A percentile compares a stretch with the other conserved stretches of the same genome.
phyloP scores from a whole-genome alignment of 257 asterid genomes.

The Henckelia pumila region DNA sequence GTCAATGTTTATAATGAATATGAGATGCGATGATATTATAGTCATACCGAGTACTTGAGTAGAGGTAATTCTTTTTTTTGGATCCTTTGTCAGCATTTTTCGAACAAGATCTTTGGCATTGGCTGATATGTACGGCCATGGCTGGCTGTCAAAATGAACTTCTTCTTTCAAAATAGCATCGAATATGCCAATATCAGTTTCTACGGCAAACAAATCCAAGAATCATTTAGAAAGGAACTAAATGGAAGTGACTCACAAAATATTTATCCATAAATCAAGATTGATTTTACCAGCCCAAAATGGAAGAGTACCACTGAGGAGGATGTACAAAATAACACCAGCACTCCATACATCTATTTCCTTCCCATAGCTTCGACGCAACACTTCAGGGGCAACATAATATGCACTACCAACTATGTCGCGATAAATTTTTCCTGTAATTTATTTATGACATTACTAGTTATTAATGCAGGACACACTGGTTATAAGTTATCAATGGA shows the following conservation, averaged over 20 bases:
- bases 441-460: conserved; percentile 6
- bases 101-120: conserved; percentile 84
- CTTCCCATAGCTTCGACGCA: conserved; percentile 73
- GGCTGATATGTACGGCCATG: conserved; percentile 83
- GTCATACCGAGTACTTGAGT: conserved; percentile 70
- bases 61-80: conserved; percentile 73
- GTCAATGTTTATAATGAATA: background rate
- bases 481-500: too few species aligned
- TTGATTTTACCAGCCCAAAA: conserved; percentile 83
- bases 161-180: conserved; percentile 84
- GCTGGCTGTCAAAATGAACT: conserved; percentile 74
- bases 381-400: conserved; percentile 88
- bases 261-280: conserved; percentile 4
- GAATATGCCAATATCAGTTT: conserved; percentile 92
- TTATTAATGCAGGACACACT: conserved; percentile 16
- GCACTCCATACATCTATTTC: conserved; percentile 95
- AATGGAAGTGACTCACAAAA: conserved; percentile 20
- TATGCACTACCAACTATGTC: conserved; percentile 92
- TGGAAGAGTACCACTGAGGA: conserved; percentile 89
- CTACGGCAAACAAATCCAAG: conserved; percentile 36
- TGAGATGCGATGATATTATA: background rate
- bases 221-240: conserved; percentile 22
- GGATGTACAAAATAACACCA: conserved; percentile 81
- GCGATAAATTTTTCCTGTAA: conserved; percentile 63
- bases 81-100: conserved; percentile 84